Base-by-base conservation (phyloP, 495 filamentous ascomycete species). In the Coniosporium apollinis region DNA sequence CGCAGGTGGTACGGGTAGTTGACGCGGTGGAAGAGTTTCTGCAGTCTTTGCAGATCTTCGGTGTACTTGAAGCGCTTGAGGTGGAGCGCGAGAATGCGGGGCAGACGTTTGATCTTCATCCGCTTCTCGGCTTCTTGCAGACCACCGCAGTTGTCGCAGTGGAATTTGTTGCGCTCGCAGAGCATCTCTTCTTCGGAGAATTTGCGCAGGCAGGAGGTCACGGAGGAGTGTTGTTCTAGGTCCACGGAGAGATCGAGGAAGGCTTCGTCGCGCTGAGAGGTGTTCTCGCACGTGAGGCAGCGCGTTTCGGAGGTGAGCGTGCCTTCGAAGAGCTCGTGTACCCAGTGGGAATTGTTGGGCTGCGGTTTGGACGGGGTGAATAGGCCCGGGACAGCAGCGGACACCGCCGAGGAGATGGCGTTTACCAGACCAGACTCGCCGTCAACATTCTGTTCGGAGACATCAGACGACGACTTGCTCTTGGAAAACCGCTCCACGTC, bases 101-200 rank as follows among this genome's bases (percentile, higher is more conserved):
- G 89, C 42, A 94, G 60, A 37, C 83, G 73, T 58, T 97, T 97
- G 42, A 97, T 84, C 64, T 97, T 97, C 89, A 97, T 97, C 10
- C 89, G 70, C 63, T 97, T 97, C 51, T 96, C 89, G 0, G 89
- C 89, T 58, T 97, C 89, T 58, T 97, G 91, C 15, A 97, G 61
- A 3, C 91, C 91, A 31, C 91, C 89, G 44, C 89, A 97, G 43
- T 83, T 83, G 51, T 97, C 89, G 55, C 89, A 97, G 51, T 96
- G 89, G 45, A 97, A 97, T 46, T 97, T 92, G 61, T 97, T 97
- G 37, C 83, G 70, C 58, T 97, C 89, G 50, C 89, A 96, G 37
- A 97, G 74, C 91, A 94, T 94, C 57, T 97, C 89, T 45, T 94
- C 89, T 22, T 85, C 85, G 0, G 89, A 97, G 51, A 97, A 97